Evolutionary conservation across 768 basidiomycete genomes (phyloP).

Genomic region (Suillus sp.): DNA sequence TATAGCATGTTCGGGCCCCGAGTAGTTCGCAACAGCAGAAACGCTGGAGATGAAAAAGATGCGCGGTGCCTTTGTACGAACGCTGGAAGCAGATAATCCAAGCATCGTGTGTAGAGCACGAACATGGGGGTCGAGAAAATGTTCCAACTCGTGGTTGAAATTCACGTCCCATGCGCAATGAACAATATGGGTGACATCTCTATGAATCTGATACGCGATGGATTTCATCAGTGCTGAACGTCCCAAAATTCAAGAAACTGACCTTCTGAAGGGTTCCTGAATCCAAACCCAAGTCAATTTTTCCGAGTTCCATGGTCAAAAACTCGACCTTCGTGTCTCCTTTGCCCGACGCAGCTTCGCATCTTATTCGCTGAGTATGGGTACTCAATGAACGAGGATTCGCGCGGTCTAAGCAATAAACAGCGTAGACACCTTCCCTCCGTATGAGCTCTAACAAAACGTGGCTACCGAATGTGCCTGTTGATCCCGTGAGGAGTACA

Average conservation of each 20-base stretch:
- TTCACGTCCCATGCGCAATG: neutral
- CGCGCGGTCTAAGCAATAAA: neutral
- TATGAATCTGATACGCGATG: neutral
- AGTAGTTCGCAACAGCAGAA: neutral
- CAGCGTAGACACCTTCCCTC: neutral
- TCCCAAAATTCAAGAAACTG: neutral
- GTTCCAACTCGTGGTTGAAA: constrained; percentile 1
- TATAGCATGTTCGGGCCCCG: neutral
- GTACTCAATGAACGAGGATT: neutral
- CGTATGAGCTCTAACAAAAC: neutral
- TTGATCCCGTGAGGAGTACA: neutral
- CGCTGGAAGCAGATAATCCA: neutral
- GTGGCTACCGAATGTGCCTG: neutral
- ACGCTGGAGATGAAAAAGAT: neutral
- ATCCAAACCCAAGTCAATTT: neutral
- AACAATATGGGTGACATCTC: neutral
- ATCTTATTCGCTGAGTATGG: neutral
- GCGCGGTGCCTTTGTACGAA: neutral
- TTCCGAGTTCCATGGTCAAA: neutral
- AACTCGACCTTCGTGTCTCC: neutral
- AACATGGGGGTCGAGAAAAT: neutral
- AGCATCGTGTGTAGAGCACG: neutral
- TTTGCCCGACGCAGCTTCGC: neutral
- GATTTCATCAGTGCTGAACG: neutral
- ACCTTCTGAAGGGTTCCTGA: neutral